These are phyloP conservation scores for Tolypocladium nubicola DNA, from an alignment of 2,329 filamentous ascomycete genomes.

Conservation along the genomic window DNA sequence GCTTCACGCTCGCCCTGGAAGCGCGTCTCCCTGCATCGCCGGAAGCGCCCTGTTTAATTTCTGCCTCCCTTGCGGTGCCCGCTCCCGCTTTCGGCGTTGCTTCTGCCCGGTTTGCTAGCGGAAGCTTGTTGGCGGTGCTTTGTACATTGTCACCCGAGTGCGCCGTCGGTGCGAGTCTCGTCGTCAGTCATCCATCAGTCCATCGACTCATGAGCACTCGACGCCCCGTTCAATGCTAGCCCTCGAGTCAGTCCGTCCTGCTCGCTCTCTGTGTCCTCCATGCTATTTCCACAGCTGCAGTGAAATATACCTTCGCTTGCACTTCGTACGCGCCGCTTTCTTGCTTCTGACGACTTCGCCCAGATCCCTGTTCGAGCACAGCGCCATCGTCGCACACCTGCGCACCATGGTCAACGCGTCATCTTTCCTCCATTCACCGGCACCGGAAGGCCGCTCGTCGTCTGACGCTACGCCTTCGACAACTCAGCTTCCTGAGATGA, in stretches of 20 bases:
- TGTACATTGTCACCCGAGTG: neutral
- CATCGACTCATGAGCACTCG: neutral
- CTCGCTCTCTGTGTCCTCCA: neutral
- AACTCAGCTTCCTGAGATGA: conserved; percentile 11
- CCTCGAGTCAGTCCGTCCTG: conserved; percentile 15
- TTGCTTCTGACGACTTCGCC: neutral
- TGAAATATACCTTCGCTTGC: neutral
- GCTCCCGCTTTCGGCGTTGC: neutral
- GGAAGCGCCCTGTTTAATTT: neutral
- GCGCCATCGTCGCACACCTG: conserved; percentile 18
- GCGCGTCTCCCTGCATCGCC: neutral
- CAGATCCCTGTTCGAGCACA: conserved; percentile 11
- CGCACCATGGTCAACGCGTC: conserved; percentile 15
- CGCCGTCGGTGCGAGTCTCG: neutral
- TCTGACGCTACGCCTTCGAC: conserved; percentile 13
- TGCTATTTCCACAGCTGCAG: neutral
- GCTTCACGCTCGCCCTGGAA: neutral
- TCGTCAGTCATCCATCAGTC: neutral
- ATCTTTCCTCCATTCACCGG: conserved; percentile 3
- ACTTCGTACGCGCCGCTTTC: neutral
- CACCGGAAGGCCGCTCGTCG: neutral
- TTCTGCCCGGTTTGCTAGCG: neutral
- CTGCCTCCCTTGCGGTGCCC: neutral
- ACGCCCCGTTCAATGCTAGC: conserved; percentile 11
- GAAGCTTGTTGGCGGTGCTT: neutral